Base-by-base conservation (phyloP, 2,329 filamentous ascomycete species). In the Sporothrix pseudoabietina region DNA sequence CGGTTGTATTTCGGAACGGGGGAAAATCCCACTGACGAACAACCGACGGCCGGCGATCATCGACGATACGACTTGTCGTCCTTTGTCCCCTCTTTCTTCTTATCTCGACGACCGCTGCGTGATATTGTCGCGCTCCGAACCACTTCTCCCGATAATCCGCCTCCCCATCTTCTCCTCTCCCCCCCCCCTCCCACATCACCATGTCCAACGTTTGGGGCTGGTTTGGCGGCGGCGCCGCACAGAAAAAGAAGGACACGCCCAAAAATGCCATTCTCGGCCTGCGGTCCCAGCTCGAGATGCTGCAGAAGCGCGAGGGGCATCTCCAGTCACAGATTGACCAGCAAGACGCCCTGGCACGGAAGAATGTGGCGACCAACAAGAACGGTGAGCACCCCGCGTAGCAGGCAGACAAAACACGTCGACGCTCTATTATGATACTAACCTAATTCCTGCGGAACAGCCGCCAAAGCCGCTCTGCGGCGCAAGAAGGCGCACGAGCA, bases 401-500 rank as follows among this genome's bases (percentile, higher is more conserved):
- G 26, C n/a, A 41, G 19, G n/a, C 66, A 41, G 44, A 41, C 4
- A 54, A 26, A 26, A 26, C 26, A 1, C 47, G 16, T 0, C 10
- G 4, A 65, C 55, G 19, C 22, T 30, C 14, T 8, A 26, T 44
- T 7, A 16, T n/a, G 22, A 47, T 44, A n/a, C 65, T 52, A 52
- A 68, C 32, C 30, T 1, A 14, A 1, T 26, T 10, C 26, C 26
- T 26, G 32, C 22, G 82, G 26, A 26, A 26, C 79, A 98, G 96
- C 91, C 81, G 96, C 96, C 75, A 96, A 96, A 85, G 89, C 91
- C 78, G 96, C 96, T 55, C 85, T 99, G 76, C 90, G 93, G 85
- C 91, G 95, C 82, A 98, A 98, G 89, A 98, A 99, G 88, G 87
- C 90, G 78, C 93, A 96, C 79, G 94, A 98, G 83, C 92, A 94